Percentiles rank a stretch among this genome's conserved stretches.
Evolutionary conservation across 202 grass and related monocot genomes (phyloP).

Genomic region (Setaria italica): DNA sequence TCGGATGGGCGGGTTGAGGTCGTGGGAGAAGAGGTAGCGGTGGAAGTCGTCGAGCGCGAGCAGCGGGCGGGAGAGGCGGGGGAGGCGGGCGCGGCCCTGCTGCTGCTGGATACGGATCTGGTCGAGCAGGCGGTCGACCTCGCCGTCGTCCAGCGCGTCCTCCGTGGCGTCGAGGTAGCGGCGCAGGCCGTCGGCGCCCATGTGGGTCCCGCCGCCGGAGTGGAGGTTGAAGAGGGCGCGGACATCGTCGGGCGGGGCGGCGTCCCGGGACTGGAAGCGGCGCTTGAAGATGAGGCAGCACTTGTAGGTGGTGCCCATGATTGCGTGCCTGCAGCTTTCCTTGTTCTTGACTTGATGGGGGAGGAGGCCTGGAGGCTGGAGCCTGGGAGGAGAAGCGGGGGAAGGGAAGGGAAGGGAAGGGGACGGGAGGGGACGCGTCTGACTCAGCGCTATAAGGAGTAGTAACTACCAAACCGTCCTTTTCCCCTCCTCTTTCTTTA

Average conservation of each 20-base stretch:
- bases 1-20: conserved; percentile 70
- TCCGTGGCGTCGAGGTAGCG: conserved; percentile 58
- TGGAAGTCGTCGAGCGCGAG: conserved; percentile 84
- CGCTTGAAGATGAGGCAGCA: conserved; percentile 88
- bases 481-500: no score
- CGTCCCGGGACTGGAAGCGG: conserved; percentile 68
- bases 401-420: no score
- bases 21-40: conserved; percentile 83
- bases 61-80: conserved; percentile 38
- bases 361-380: no score
- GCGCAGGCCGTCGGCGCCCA: conserved; percentile 64
- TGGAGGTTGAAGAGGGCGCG: conserved; percentile 53
- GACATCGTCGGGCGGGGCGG: conserved; percentile 76
- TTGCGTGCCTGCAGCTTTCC: no score
- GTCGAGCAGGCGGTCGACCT: conserved; percentile 61
- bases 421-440: no score
- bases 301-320: conserved; percentile 72
- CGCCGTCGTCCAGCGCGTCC: conserved; percentile 23
- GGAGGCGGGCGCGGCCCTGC: conserved; percentile 37
- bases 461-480: no score
- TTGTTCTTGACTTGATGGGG: neutral
- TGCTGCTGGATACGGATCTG: conserved; percentile 51
- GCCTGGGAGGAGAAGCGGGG: no score
- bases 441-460: no score
- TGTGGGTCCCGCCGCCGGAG: conserved; percentile 43